These are phyloP conservation scores for Lactarius evosmus DNA, from an alignment of 768 basidiomycete species.

Conservation along the genomic window DNA sequence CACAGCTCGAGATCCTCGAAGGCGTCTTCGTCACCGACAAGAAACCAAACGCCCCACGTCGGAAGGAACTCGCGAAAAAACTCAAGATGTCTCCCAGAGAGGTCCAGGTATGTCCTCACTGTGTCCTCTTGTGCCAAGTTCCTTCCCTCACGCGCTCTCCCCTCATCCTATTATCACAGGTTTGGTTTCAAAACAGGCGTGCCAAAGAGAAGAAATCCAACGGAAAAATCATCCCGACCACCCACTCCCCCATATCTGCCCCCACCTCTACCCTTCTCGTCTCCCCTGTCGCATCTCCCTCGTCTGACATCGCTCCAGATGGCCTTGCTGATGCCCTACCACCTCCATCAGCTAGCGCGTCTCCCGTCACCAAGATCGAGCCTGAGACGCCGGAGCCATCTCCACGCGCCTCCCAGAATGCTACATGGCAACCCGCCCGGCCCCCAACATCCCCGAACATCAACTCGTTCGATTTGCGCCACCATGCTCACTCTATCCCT, in stretches of 20 bases:
- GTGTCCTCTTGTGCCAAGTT: not conserved
- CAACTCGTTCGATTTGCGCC: slow-evolving; percentile 13
- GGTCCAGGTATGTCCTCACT: slow-evolving; percentile 67
- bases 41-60: slow-evolving; percentile 80
- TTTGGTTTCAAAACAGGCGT: slow-evolving; percentile 89
- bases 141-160: slow-evolving; percentile 10
- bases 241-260: slow-evolving; percentile 2
- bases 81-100: slow-evolving; percentile 91
- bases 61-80: slow-evolving; percentile 76
- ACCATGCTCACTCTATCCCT: slow-evolving; percentile 5
- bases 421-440: slow-evolving; percentile 21
- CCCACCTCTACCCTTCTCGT: not conserved
- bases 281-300: not conserved
- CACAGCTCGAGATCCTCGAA: slow-evolving; percentile 89
- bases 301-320: slow-evolving; percentile 7
- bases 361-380: slow-evolving; percentile 23
- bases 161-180: slow-evolving; percentile 42
- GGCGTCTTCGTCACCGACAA: slow-evolving; percentile 82
- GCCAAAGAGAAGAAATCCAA: slow-evolving; percentile 72
- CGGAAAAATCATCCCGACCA: slow-evolving; percentile 5
- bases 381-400: slow-evolving; percentile 25
- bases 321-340: not conserved
- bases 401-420: slow-evolving; percentile 8
- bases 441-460: not conserved
- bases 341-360: slow-evolving; percentile 10